These are phyloP conservation scores for Schizopora paradoxa DNA, from an alignment of 1,284 basidiomycete species.

Conservation along the genomic window DNA sequence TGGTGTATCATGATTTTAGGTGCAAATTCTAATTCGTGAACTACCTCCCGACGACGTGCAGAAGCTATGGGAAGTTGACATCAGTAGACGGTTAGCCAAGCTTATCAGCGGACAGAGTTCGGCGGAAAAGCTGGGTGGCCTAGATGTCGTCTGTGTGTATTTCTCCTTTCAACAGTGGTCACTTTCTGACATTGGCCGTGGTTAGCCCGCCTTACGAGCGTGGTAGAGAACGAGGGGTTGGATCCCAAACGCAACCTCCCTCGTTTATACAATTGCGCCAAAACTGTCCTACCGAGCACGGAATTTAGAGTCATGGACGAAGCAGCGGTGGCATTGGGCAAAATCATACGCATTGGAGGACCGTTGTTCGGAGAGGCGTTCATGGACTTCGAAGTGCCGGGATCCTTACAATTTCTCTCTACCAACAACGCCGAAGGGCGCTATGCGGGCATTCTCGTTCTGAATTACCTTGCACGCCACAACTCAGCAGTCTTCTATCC, in stretches of 20 bases:
- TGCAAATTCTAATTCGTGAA: constrained; percentile 64
- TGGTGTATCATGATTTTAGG: constrained; percentile 36
- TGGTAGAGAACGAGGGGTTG: constrained; percentile 69
- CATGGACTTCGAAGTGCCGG: constrained; percentile 81
- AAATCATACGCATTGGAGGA: constrained; percentile 78
- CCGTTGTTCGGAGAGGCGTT: constrained; percentile 81
- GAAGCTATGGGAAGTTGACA: constrained; percentile 78
- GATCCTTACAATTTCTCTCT: constrained; percentile 74
- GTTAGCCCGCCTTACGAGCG: constrained; percentile 64
- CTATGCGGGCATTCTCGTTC: constrained; percentile 81
- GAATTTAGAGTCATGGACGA: constrained; percentile 87
- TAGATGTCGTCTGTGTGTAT: constrained; percentile 71
- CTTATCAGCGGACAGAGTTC: constrained; percentile 75
- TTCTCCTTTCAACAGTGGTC: constrained; percentile 19
- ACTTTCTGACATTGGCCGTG: constrained; percentile 15
- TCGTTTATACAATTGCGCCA: constrained; percentile 89
- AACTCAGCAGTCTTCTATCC: constrained; percentile 83
- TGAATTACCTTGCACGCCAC: constrained; percentile 87
- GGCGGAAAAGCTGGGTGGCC: constrained; percentile 74
- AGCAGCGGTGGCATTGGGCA: constrained; percentile 79
- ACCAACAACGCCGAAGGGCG: constrained; percentile 73
- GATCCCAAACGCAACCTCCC: constrained; percentile 75
- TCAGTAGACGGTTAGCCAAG: constrained; percentile 76
- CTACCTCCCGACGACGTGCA: constrained; percentile 71
- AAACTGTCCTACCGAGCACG: constrained; percentile 75